Evolutionary conservation across 192 early-diverging fungal species (phyloP).

Genomic region (Geranomyces michiganensis): DNA sequence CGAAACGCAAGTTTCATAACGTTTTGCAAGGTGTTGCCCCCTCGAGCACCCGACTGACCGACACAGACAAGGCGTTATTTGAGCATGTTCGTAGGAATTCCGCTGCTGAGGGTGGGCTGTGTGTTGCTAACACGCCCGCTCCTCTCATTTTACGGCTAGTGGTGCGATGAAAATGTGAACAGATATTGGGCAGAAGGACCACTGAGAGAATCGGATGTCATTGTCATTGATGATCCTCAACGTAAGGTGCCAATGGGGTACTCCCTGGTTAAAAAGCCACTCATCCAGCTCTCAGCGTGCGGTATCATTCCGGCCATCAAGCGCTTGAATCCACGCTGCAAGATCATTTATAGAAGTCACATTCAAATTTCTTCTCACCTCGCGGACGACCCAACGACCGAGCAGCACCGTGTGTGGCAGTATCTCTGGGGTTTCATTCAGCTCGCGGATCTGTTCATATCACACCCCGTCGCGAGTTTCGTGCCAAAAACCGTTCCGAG

Average conservation of each 20-base stretch:
- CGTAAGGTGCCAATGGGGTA: no score
- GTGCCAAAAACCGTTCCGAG: slow-evolving; percentile 71
- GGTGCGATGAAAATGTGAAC: slow-evolving; percentile 78
- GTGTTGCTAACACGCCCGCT: no score
- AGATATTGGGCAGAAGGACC: slow-evolving; percentile 78
- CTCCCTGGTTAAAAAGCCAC: no score
- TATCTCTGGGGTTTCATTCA: slow-evolving; percentile 76
- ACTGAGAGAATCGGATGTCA: slow-evolving; percentile 71
- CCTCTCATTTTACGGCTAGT: no score
- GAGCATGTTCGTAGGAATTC: no score
- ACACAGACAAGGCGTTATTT: slow-evolving; percentile 63
- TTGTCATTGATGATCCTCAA: slow-evolving; percentile 87
- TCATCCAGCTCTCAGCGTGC: no score
- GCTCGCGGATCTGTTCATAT: slow-evolving; percentile 76
- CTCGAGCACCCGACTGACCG: slow-evolving; percentile 47
- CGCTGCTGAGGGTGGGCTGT: no score
- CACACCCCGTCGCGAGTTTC: slow-evolving; percentile 76
- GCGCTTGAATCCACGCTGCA: slow-evolving; percentile 63
- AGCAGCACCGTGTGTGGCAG: slow-evolving; percentile 72
- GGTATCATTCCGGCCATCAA: slow-evolving; percentile 82
- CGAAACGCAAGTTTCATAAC: slow-evolving; percentile 85
- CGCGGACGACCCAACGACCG: slow-evolving; percentile 62
- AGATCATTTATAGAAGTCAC: slow-evolving; percentile 81
- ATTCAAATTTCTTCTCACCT: slow-evolving; percentile 82
- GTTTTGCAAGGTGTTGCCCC: slow-evolving; percentile 78